These are phyloP conservation scores for Diaporthe nobilis DNA, from an alignment of 2,329 filamentous ascomycete species.

Conservation along the genomic window DNA sequence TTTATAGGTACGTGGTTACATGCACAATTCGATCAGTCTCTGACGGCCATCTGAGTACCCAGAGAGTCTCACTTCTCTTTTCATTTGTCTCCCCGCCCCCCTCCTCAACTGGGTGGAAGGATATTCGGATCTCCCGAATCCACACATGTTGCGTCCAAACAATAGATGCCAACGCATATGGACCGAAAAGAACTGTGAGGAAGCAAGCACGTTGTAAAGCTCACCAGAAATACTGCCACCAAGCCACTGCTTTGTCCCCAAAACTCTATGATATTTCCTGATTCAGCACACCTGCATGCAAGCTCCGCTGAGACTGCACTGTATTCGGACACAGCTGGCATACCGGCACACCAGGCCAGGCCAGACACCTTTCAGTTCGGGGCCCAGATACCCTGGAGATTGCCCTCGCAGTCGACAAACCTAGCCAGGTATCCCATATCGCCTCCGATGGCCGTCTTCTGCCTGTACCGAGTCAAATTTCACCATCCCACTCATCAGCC, in stretches of 20 bases:
- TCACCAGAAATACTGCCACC: neutral
- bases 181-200: neutral
- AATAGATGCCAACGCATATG: neutral
- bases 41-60: too few species aligned
- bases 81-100: neutral
- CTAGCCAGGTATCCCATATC: conserved; percentile 54
- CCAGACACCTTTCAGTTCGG: neutral
- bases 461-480: conserved; percentile 44
- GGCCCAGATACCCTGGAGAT: conserved; percentile 44
- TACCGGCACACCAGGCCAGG: neutral
- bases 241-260: neutral
- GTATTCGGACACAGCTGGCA: too few species aligned
- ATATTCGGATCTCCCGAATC: neutral
- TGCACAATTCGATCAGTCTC: neutral
- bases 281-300: neutral
- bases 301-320: too few species aligned
- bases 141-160: neutral
- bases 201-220: neutral
- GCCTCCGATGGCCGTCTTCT: conserved; percentile 53
- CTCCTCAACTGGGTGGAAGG: too few species aligned
- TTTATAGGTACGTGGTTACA: neutral
- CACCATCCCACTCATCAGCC: neutral
- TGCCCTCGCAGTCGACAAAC: conserved; percentile 56
- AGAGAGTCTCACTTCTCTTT: neutral
- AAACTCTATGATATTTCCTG: neutral